Evolutionary conservation across 257 asterid genomes (phyloP).

Genomic region (Salvia miltiorrhiza): DNA sequence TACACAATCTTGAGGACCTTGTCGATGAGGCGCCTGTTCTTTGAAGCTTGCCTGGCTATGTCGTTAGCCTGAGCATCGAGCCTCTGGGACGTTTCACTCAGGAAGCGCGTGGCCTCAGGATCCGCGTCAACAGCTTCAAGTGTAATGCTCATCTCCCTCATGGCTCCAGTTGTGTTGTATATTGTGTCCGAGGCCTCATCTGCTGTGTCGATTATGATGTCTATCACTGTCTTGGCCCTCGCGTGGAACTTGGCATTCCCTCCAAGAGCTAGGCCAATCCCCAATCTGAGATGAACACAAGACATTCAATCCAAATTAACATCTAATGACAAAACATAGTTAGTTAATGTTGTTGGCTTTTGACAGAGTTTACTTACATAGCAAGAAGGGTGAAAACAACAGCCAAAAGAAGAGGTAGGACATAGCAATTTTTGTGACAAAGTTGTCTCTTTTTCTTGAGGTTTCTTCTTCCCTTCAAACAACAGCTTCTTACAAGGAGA

Average conservation of each 20-base stretch:
- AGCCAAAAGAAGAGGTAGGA: constrained; percentile 46
- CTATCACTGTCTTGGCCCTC: constrained; percentile 51
- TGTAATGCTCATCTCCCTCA: constrained; percentile 50
- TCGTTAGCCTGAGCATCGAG: constrained; percentile 67
- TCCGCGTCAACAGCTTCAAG: constrained; percentile 31
- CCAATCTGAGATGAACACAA: constrained; percentile 44
- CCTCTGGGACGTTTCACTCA: constrained; percentile 44
- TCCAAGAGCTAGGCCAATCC: constrained; percentile 65
- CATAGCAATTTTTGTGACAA: constrained; percentile 35
- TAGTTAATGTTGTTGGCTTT: neutral
- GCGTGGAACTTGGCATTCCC: constrained; percentile 65
- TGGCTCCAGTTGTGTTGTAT: constrained; percentile 55
- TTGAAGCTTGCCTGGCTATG: constrained; percentile 54
- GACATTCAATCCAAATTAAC: neutral
- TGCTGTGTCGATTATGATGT: constrained; percentile 70
- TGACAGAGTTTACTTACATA: constrained; percentile 40
- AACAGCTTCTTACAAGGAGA: constrained; percentile 28
- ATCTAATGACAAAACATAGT: neutral
- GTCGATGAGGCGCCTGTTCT: constrained; percentile 47
- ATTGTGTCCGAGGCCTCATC: constrained; percentile 68
- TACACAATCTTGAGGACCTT: constrained; percentile 55
- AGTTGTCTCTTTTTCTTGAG: constrained; percentile 41
- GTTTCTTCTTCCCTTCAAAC: constrained; percentile 30
- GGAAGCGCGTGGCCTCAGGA: constrained; percentile 40
- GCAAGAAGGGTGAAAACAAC: constrained; percentile 53